phyloP scores from a whole-genome alignment of 345 rosid genomes.

The Stellera chamaejasme region DNA sequence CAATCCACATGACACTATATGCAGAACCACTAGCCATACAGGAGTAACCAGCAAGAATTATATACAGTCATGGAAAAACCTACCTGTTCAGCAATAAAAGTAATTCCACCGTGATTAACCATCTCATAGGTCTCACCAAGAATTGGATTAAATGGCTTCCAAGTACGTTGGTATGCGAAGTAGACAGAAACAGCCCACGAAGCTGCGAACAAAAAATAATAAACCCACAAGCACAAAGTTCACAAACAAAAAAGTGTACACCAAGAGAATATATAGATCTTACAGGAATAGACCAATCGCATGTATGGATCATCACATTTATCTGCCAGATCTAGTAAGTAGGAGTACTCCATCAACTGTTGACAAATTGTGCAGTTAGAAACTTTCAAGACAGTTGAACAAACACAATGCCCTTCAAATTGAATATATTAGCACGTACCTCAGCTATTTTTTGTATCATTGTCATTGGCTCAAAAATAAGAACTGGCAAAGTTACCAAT shows the following conservation, averaged over 20 bases:
- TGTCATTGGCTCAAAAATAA: slow-evolving; percentile 91
- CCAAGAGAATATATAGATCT: slow-evolving; percentile 17
- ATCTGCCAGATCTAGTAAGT: slow-evolving; percentile 83
- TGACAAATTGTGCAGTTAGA: slow-evolving; percentile 17
- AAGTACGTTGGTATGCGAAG: slow-evolving; percentile 77
- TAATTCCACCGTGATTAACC: slow-evolving; percentile 63
- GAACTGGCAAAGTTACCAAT: slow-evolving; percentile 93
- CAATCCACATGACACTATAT: neutral
- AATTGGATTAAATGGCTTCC: slow-evolving; percentile 99
- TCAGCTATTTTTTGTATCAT: slow-evolving; percentile 98
- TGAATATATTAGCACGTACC: slow-evolving; percentile 37
- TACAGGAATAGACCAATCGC: slow-evolving; percentile 92
- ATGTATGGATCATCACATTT: slow-evolving; percentile 87
- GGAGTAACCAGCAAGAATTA: neutral
- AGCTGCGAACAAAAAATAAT: slow-evolving; percentile 38
- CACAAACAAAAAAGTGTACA: neutral
- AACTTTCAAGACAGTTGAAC: slow-evolving; percentile 6
- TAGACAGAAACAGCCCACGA: slow-evolving; percentile 94
- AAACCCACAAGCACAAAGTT: slow-evolving; percentile 4
- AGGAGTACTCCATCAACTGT: slow-evolving; percentile 93
- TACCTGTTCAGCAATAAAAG: slow-evolving; percentile 87
- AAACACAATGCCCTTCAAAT: neutral
- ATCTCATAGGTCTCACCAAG: slow-evolving; percentile 96
- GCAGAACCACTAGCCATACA: slow-evolving; percentile 3
- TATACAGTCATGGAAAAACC: slow-evolving; percentile 3